These are phyloP conservation scores for Lachnellula occidentalis DNA, from an alignment of 2,329 filamentous ascomycete species.

Conservation along the genomic window DNA sequence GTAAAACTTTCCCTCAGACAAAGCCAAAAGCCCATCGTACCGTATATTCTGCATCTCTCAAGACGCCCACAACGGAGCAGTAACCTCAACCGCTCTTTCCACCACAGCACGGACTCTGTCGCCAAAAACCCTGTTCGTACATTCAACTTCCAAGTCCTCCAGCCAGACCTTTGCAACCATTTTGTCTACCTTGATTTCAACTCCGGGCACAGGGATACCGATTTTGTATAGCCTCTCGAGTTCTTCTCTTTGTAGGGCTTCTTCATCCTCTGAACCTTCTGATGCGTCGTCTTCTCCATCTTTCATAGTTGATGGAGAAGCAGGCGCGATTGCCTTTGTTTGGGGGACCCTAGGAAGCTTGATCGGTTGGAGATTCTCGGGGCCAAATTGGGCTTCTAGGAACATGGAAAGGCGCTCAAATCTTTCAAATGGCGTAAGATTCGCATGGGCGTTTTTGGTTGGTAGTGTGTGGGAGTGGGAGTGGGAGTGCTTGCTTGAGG, in stretches of 20 bases:
- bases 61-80: conserved; percentile 58
- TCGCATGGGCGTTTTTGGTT: conserved; percentile 65
- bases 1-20: background rate
- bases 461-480: conserved; percentile 46
- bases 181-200: conserved; percentile 83
- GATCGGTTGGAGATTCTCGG: conserved; percentile 74
- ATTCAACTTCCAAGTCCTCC: conserved; percentile 87
- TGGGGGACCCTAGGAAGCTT: conserved; percentile 53
- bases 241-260: conserved; percentile 49
- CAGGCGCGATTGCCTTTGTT: conserved; percentile 24
- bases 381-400: conserved; percentile 92
- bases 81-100: conserved; percentile 82
- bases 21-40: background rate
- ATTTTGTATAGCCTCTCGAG: conserved; percentile 73
- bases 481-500: conserved; percentile 52
- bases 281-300: conserved; percentile 19
- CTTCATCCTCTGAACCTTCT: conserved; percentile 31
- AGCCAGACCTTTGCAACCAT: conserved; percentile 86
- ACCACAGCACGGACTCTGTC: conserved; percentile 86
- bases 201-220: conserved; percentile 85
- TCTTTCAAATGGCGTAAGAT: conserved; percentile 66
- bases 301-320: conserved; percentile 16
- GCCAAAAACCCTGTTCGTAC: conserved; percentile 67
- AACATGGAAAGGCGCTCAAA: conserved; percentile 88
- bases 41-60: background rate